A percentile compares a stretch with the other conserved stretches of the same genome.
These are phyloP conservation scores for Saturnispora besseyi DNA, from an alignment of 805 yeast genomes.

Conservation along the genomic window DNA sequence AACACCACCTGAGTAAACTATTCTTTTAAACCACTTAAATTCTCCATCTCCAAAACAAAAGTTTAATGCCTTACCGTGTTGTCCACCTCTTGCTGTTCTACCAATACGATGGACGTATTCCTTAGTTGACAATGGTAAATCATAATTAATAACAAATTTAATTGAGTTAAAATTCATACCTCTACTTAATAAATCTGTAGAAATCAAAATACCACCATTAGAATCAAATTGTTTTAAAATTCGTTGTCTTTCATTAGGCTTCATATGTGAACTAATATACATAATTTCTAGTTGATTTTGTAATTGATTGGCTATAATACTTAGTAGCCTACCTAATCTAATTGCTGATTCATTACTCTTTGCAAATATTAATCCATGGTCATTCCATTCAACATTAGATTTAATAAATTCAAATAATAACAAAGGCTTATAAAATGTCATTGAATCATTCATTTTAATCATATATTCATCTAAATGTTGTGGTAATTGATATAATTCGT, in stretches of 20 bases:
- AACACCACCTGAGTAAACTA: conserved; percentile 38
- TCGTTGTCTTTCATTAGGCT: conserved; percentile 43
- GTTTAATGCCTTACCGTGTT: conserved; percentile 65
- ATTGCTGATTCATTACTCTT: conserved; percentile 81
- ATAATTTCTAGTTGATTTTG: conserved; percentile 23
- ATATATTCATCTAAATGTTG: conserved; percentile 31
- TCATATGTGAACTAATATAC: conserved; percentile 52
- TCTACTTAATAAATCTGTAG: conserved; percentile 92
- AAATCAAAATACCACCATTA: conserved; percentile 45
- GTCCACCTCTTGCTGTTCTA: conserved; percentile 91
- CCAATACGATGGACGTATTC: conserved; percentile 97
- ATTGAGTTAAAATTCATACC: conserved; percentile 78
- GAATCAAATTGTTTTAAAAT: conserved; percentile 51
- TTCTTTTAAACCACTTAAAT: conserved; percentile 46
- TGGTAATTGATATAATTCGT: conserved; percentile 58
- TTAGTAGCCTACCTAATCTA: conserved; percentile 59
- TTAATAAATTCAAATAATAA: conserved; percentile 44
- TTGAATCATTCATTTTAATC: conserved; percentile 24
- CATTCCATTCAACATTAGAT: conserved; percentile 25
- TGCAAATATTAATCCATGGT: conserved; percentile 51
- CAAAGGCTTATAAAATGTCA: conserved; percentile 58
- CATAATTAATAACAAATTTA: conserved; percentile 77
- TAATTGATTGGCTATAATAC: conserved; percentile 28
- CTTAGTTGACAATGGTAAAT: conserved; percentile 76
- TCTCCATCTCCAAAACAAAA: conserved; percentile 76